These are phyloP conservation scores for Biscutella laevigata DNA, from an alignment of 441 rosid species.

Conservation along the genomic window DNA sequence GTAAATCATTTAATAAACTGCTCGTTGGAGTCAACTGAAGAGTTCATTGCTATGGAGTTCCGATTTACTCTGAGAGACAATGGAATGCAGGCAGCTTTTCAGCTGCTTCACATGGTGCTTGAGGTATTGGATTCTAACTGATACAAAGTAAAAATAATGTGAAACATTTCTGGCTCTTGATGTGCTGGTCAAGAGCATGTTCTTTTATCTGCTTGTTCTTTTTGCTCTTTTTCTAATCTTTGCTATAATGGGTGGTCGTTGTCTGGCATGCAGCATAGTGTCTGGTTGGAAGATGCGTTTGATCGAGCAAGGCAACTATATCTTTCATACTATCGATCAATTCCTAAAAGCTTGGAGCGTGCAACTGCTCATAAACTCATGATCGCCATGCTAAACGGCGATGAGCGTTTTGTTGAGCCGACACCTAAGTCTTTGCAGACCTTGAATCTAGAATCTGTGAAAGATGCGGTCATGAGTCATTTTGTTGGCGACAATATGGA, in stretches of 20 bases:
- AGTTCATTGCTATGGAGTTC: constrained; percentile 97
- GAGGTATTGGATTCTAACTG: constrained; percentile 53
- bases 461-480: constrained; percentile 94
- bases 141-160: neutral
- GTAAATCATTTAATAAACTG: constrained; percentile 97
- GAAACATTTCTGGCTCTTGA: neutral
- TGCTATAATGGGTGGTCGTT: constrained; percentile 24
- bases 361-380: constrained; percentile 99
- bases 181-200: neutral
- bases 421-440: constrained; percentile 74
- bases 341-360: constrained; percentile 98
- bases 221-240: constrained; percentile 3
- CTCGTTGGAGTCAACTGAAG: constrained; percentile 98
- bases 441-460: constrained; percentile 64
- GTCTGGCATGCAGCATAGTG: constrained; percentile 76
- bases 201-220: neutral
- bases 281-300: constrained; percentile 99
- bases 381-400: constrained; percentile 94
- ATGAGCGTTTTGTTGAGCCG: constrained; percentile 96
- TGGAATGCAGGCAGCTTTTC: constrained; percentile 98
- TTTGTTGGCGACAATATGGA: constrained; percentile 96
- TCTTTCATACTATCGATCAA: constrained; percentile 87
- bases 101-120: constrained; percentile 98
- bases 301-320: constrained; percentile 94
- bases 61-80: constrained; percentile 95